Evolutionary conservation across 768 basidiomycete species (phyloP).

Genomic region (Termitomyces sp.): DNA sequence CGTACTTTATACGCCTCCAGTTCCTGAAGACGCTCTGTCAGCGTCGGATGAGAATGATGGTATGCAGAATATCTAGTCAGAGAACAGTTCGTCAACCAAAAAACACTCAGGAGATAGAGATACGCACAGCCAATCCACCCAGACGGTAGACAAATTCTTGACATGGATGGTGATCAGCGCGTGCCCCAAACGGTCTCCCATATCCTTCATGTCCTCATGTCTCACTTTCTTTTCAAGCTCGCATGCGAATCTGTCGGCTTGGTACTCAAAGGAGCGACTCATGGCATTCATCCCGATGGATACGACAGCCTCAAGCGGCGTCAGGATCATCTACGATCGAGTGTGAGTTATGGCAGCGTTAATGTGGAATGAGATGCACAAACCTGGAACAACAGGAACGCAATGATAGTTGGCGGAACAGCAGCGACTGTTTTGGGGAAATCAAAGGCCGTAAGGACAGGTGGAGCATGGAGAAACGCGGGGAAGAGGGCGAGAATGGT

Average conservation of each 20-base stretch:
- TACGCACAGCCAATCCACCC: slow-evolving; percentile 88
- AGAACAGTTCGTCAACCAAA: slow-evolving; percentile 4
- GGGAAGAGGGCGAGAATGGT: slow-evolving; percentile 82
- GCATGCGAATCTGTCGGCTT: slow-evolving; percentile 86
- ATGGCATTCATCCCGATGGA: slow-evolving; percentile 74
- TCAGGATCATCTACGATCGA: slow-evolving; percentile 63
- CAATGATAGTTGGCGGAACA: slow-evolving; percentile 73
- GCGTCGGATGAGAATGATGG: slow-evolving; percentile 93
- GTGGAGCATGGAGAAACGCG: slow-evolving; percentile 81
- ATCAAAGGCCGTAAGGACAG: slow-evolving; percentile 75
- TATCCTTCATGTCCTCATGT: slow-evolving; percentile 64
- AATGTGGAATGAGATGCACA: neutral
- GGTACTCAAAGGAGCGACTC: slow-evolving; percentile 84
- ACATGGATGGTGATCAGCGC: slow-evolving; percentile 85
- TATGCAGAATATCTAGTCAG: slow-evolving; percentile 79
- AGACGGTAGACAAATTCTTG: slow-evolving; percentile 89
- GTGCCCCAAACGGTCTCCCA: slow-evolving; percentile 79
- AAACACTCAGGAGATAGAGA: neutral
- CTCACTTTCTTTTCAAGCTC: slow-evolving; percentile 53
- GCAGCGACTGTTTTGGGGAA: slow-evolving; percentile 63
- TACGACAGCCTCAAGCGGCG: slow-evolving; percentile 72
- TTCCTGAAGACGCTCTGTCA: slow-evolving; percentile 83
- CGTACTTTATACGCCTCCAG: slow-evolving; percentile 63
- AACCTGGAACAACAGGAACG: slow-evolving; percentile 83
- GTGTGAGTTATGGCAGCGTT: neutral